phyloP scores from a whole-genome alignment of 2,329 filamentous ascomycete genomes.

The Teratosphaeria nubilosa region DNA sequence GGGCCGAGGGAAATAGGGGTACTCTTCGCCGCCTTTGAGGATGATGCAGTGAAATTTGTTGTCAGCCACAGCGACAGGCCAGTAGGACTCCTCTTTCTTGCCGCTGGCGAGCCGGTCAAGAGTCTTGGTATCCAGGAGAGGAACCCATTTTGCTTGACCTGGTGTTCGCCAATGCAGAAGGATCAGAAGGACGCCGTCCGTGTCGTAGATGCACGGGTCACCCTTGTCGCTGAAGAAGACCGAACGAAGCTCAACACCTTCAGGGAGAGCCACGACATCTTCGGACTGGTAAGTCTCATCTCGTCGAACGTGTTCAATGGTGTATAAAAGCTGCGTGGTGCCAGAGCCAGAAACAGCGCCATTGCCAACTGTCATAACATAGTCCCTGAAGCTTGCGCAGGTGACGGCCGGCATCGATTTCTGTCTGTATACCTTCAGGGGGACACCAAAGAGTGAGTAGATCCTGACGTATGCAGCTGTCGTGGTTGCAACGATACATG shows the following conservation, averaged over 20 bases:
- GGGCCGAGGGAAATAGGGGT: constrained; percentile 85
- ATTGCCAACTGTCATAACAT: constrained; percentile 92
- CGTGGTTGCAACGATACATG: constrained; percentile 83
- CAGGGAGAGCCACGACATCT: constrained; percentile 76
- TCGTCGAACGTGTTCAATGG: constrained; percentile 86
- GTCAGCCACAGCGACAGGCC: constrained; percentile 86
- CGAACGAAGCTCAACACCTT: constrained; percentile 61
- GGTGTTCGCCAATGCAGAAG: constrained; percentile 83
- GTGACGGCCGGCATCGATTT: constrained; percentile 86
- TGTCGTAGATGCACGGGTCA: constrained; percentile 96
- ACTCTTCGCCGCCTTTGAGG: constrained; percentile 85
- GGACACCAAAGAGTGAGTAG: constrained; percentile 86
- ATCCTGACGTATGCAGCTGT: constrained; percentile 80
- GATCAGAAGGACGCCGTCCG: constrained; percentile 76
- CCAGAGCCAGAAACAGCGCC: constrained; percentile 75
- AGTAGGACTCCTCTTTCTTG: constrained; percentile 82
- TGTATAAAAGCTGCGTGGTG: constrained; percentile 69
- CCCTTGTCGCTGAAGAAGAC: constrained; percentile 89
- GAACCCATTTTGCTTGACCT: constrained; percentile 81
- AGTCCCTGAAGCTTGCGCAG: constrained; percentile 89
- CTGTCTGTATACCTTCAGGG: constrained; percentile 78
- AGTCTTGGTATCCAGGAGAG: constrained; percentile 78
- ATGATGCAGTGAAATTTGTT: constrained; percentile 98
- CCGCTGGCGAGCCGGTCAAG: constrained; percentile 74
- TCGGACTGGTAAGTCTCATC: constrained; percentile 93